A percentile compares a stretch with the other conserved stretches of the same genome.
These are phyloP conservation scores for Rugonectria rugulosa DNA, from an alignment of 2,329 filamentous ascomycete genomes.

Conservation along the genomic window DNA sequence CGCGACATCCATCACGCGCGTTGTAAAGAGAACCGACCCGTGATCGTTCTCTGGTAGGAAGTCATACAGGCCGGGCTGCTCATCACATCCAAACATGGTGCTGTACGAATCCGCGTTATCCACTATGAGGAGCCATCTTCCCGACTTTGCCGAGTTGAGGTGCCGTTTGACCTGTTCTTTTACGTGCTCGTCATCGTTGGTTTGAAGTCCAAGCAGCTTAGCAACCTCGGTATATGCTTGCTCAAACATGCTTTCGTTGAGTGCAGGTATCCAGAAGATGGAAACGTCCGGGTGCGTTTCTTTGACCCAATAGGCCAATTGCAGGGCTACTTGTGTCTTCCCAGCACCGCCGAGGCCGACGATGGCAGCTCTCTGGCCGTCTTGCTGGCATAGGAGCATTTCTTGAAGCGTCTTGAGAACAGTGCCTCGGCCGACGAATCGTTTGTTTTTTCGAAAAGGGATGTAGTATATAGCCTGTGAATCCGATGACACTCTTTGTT, in stretches of 20 bases:
- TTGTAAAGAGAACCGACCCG: conserved; percentile 48
- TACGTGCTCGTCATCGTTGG: conserved; percentile 61
- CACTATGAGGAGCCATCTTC: conserved; percentile 50
- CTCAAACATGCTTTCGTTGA: conserved; percentile 48
- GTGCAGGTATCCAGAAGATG: conserved; percentile 54
- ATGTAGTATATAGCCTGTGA: conserved; percentile 1
- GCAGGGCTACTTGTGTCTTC: conserved; percentile 26
- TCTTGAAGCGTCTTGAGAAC: neutral
- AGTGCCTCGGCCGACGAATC: neutral
- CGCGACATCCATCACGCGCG: conserved; percentile 39
- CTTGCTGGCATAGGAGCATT: neutral
- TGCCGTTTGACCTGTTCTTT: conserved; percentile 63
- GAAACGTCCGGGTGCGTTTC: conserved; percentile 45
- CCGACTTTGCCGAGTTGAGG: conserved; percentile 37
- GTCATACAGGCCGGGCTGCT: neutral
- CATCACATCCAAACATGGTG: conserved; percentile 20
- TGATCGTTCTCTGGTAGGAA: conserved; percentile 45
- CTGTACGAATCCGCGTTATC: conserved; percentile 52
- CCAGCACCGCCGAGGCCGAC: conserved; percentile 15
- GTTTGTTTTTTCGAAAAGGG: conserved; percentile 36
- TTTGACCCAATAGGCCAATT: conserved; percentile 38
- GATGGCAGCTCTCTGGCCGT: conserved; percentile 2
- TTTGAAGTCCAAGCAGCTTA: conserved; percentile 42
- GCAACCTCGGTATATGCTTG: conserved; percentile 47
- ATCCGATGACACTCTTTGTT: no score